These are phyloP conservation scores for Candida sonorensis DNA, from an alignment of 805 yeast species.

Conservation along the genomic window DNA sequence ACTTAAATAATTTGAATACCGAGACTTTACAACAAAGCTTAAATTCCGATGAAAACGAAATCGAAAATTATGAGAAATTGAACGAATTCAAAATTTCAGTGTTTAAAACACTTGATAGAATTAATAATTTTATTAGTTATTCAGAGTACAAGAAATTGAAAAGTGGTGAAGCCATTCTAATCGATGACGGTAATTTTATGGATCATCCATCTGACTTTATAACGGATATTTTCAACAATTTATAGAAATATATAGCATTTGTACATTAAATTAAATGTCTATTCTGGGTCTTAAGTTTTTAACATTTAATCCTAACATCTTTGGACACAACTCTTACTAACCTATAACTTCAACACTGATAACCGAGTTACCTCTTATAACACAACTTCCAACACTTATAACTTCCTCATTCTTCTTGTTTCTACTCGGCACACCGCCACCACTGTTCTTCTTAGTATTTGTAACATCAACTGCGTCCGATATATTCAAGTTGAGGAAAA, in stretches of 20 bases:
- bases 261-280: no score
- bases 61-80: no score
- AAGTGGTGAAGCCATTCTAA: no score
- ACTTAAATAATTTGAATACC: no score
- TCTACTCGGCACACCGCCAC: background rate
- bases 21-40: no score
- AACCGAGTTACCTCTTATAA: conserved; percentile 48
- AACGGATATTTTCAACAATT: conserved; percentile 4
- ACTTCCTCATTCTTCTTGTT: conserved; percentile 9
- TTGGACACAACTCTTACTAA: conserved; percentile 1
- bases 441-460: no score
- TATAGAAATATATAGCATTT: conserved; percentile 1
- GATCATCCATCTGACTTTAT: conserved; percentile 1
- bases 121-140: conserved; percentile 7
- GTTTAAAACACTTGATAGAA: conserved; percentile 11
- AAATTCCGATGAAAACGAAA: no score
- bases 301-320: no score
- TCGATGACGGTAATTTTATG: background rate
- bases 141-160: conserved; percentile 3
- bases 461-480: conserved; percentile 19
- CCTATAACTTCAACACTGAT: conserved; percentile 40
- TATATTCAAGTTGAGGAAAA: conserved; percentile 32
- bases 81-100: conserved; percentile 17
- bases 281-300: no score
- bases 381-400: conserved; percentile 27